Percentiles rank a stretch among this genome's conserved stretches.
Evolutionary conservation across 2,329 filamentous ascomycete species (phyloP).

Genomic region (Colletotrichum magnum): DNA sequence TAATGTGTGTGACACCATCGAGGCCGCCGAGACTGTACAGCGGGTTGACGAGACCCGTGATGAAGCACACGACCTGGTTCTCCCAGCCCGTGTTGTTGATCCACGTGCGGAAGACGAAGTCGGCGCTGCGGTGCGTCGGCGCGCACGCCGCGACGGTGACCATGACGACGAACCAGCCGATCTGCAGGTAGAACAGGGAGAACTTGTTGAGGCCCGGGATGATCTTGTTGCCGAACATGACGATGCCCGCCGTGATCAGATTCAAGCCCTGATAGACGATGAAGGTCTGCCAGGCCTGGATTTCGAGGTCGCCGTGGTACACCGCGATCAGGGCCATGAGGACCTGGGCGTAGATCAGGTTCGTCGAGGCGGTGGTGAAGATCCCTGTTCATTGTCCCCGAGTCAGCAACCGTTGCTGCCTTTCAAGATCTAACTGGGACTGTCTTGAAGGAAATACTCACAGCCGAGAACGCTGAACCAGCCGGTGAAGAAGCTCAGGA

Average conservation of each 20-base stretch:
- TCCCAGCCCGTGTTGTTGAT: conserved; percentile 68
- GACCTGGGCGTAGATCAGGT: conserved; percentile 58
- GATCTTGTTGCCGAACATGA: conserved; percentile 63
- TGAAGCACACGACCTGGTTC: conserved; percentile 63
- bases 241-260: conserved; percentile 57
- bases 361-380: conserved; percentile 60
- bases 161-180: conserved; percentile 62
- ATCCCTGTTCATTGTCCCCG: conserved; percentile 50
- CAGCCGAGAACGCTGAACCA: conserved; percentile 59
- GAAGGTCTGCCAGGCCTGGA: conserved; percentile 64
- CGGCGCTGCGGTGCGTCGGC: conserved; percentile 57
- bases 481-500: conserved; percentile 60
- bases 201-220: conserved; percentile 60
- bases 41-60: conserved; percentile 64
- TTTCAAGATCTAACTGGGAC: background rate
- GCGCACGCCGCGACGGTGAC: conserved; percentile 63
- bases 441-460: conserved; percentile 18
- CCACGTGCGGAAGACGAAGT: conserved; percentile 67
- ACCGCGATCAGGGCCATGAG: conserved; percentile 59
- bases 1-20: conserved; percentile 64
- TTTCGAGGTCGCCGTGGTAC: conserved; percentile 54
- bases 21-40: conserved; percentile 62
- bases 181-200: conserved; percentile 61
- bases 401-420: background rate
- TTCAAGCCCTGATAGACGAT: conserved; percentile 60